Evolutionary conservation across 768 basidiomycete genomes (phyloP).

Genomic region (Agaricus sinodeliciosus): DNA sequence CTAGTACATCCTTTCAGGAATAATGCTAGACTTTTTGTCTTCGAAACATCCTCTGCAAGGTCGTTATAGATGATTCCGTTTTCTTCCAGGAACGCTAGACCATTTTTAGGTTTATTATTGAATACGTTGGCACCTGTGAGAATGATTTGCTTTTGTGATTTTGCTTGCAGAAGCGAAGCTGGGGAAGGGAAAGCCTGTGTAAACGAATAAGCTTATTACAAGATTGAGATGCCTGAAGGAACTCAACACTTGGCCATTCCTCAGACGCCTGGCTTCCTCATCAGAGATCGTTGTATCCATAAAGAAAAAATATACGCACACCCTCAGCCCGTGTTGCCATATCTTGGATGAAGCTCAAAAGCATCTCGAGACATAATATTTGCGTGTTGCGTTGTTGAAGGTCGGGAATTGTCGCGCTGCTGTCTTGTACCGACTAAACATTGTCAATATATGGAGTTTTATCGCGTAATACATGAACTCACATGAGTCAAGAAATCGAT

Average conservation of each 20-base stretch:
- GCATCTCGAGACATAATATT: conserved; percentile 79
- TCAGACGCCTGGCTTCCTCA: conserved; percentile 30
- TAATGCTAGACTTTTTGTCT: conserved; percentile 63
- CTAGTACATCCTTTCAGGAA: conserved; percentile 82
- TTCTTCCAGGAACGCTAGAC: conserved; percentile 87
- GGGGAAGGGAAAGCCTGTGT: conserved; percentile 48
- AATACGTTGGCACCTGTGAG: conserved; percentile 80
- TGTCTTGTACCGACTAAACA: conserved; percentile 60
- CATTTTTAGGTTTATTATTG: conserved; percentile 89
- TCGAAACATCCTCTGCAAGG: conserved; percentile 47
- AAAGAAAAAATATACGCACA: conserved; percentile 28
- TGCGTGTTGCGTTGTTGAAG: conserved; percentile 75
- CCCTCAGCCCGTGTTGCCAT: conserved; percentile 65
- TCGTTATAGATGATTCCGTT: conserved; percentile 81
- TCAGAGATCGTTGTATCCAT: conserved; percentile 11
- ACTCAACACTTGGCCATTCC: conserved; percentile 59
- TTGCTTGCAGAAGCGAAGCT: conserved; percentile 54
- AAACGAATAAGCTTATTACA: neutral
- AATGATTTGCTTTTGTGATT: conserved; percentile 84
- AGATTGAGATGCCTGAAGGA: neutral
- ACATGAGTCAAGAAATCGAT: conserved; percentile 88
- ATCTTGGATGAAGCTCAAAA: conserved; percentile 81
- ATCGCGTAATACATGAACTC: conserved; percentile 11
- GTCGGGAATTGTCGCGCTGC: conserved; percentile 34
- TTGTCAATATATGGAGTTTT: conserved; percentile 40